These are phyloP conservation scores for Fusarium sp. DNA, from an alignment of 2,329 filamentous ascomycete genomes.

Conservation along the genomic window DNA sequence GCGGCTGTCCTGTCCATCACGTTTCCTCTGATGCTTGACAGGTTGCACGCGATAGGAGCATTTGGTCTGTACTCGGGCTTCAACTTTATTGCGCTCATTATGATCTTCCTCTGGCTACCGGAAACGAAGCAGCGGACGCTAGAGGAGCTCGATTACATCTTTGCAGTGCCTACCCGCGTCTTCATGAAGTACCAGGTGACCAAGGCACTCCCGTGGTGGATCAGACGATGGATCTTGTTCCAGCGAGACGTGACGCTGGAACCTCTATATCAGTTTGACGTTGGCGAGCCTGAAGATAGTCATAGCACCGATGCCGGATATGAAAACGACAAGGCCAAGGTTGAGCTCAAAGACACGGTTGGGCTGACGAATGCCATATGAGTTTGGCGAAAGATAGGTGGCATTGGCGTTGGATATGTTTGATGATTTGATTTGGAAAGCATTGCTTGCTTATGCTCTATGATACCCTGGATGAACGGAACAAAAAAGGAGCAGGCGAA, in stretches of 20 bases:
- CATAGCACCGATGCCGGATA: constrained; percentile 47
- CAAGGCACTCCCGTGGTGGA: constrained; percentile 70
- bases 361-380: constrained; percentile 42
- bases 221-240: constrained; percentile 67
- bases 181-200: constrained; percentile 69
- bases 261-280: constrained; percentile 57
- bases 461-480: constrained; percentile 40
- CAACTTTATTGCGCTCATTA: constrained; percentile 64
- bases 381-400: constrained; percentile 5
- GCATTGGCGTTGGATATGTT: constrained; percentile 26
- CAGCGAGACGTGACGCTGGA: constrained; percentile 56
- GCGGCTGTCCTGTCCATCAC: constrained; percentile 72
- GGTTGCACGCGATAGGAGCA: constrained; percentile 59
- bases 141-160: constrained; percentile 70
- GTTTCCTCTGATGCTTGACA: constrained; percentile 67
- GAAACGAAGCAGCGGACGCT: constrained; percentile 69
- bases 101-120: constrained; percentile 68
- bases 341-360: constrained; percentile 53
- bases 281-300: constrained; percentile 48
- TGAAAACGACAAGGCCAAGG: constrained; percentile 53
- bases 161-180: constrained; percentile 68
- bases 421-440: constrained; percentile 20
- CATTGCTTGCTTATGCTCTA: constrained; percentile 30
- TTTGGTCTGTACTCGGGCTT: constrained; percentile 68
- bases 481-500: constrained; percentile 32